Base-by-base conservation (phyloP, 148 eudicot genomes). In the Rhododendron griersonianum region DNA sequence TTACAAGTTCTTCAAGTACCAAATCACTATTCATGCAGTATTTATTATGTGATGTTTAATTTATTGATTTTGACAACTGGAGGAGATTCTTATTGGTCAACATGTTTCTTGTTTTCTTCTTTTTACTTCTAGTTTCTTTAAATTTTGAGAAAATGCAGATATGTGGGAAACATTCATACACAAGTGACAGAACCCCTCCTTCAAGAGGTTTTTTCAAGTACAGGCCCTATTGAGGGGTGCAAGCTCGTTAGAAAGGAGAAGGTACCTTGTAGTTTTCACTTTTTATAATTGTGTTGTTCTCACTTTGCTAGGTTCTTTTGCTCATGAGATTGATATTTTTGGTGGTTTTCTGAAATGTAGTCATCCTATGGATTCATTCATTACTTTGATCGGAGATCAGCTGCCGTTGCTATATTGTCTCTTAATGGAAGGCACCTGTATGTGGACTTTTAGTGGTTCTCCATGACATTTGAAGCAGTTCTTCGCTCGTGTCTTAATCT, bases 361-460 rank as follows among this genome's bases (percentile, higher is more conserved):
- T 97, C 99, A 78, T 95, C 99, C 88, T 97, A 93, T 91, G 99
- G 98, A 67, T 97, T 97, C 85, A 85, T 97, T 87, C 98, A 97
- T 88, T 97, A 97, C 88, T 94, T 90, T 75, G 99, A 97, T 86
- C 98, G 99, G 77, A 90, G 98, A 91, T 95, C 93, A 55, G 99
- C 99, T 39, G 92, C 93, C 78, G 92, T 94, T 85, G 99, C 99
- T 81, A 93, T 97, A 86, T 53, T 94, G 87, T 87, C 93, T 48
- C 95, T 95, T 57, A 97, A 97, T 85, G 99, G 98, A 87, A 94
- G 99, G 92, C 98, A 97, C 87, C 85, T 97, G 99, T 97, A 91
- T 91, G 98, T 92, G 47, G 44, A 82, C 67, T 69, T 45, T 23
- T 80, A 80, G 55, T 74, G 44, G 16, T 87, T 82, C 79, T 82